Percentiles rank a stretch among this genome's conserved stretches.
These are phyloP conservation scores for Suhomyces vadensis DNA, from an alignment of 805 yeast genomes.

Conservation along the genomic window DNA sequence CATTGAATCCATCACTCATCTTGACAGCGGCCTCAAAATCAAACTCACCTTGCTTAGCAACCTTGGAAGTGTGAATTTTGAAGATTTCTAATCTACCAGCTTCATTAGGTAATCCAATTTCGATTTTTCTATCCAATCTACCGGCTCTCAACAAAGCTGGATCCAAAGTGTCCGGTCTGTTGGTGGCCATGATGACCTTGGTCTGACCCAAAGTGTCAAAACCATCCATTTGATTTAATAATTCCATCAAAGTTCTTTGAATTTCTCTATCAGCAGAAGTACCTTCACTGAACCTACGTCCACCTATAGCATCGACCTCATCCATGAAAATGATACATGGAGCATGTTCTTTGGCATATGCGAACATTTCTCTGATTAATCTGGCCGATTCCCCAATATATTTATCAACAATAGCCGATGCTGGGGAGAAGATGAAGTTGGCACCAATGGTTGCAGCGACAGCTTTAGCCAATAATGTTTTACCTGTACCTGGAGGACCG, in stretches of 20 bases:
- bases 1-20: slow-evolving; percentile 98
- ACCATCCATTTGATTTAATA: slow-evolving; percentile 97
- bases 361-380: slow-evolving; percentile 95
- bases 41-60: slow-evolving; percentile 89
- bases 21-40: slow-evolving; percentile 97
- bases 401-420: slow-evolving; percentile 96
- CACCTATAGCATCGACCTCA: slow-evolving; percentile 98
- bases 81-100: slow-evolving; percentile 92
- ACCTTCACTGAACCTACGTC: slow-evolving; percentile 96
- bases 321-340: slow-evolving; percentile 99
- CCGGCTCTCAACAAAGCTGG: slow-evolving; percentile 98
- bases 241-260: slow-evolving; percentile 96
- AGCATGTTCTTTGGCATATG: slow-evolving; percentile 96
- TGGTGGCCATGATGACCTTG: slow-evolving; percentile 98
- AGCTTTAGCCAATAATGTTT: slow-evolving; percentile 92
- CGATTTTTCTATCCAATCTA: slow-evolving; percentile 93
- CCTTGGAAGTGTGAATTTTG: slow-evolving; percentile 86
- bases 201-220: slow-evolving; percentile 96
- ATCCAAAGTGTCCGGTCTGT: slow-evolving; percentile 96
- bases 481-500: slow-evolving; percentile 99
- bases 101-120: slow-evolving; percentile 93
- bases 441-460: slow-evolving; percentile 99
- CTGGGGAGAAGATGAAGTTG: slow-evolving; percentile 96
- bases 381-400: slow-evolving; percentile 98
- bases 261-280: slow-evolving; percentile 98